Percentiles rank a stretch among this genome's conserved stretches.
phyloP scores from a whole-genome alignment of 768 basidiomycete species.

The Collybia nuda region DNA sequence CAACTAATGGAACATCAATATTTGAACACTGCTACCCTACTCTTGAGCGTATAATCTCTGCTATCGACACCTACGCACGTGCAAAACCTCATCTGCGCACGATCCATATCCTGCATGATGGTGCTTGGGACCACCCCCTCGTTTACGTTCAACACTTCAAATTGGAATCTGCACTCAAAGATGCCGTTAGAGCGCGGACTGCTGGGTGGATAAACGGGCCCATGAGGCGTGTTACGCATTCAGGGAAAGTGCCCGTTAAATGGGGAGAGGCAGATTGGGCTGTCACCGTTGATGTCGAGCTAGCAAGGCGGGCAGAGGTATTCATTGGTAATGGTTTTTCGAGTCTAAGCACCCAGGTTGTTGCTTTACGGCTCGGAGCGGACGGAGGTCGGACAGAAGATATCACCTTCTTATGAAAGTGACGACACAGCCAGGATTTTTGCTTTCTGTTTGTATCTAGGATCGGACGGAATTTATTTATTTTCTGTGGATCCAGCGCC shows the following conservation, averaged over 20 bases:
- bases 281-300: constrained; percentile 44
- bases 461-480: neutral
- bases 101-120: constrained; percentile 45
- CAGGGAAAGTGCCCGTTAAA: constrained; percentile 32
- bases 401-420: constrained; percentile 30
- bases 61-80: constrained; percentile 34
- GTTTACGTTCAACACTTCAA: constrained; percentile 43
- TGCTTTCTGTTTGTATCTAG: neutral
- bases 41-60: constrained; percentile 37
- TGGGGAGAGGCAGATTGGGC: constrained; percentile 42
- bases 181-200: constrained; percentile 27
- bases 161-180: constrained; percentile 35
- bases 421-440: neutral
- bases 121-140: constrained; percentile 43
- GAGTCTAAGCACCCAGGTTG: constrained; percentile 42
- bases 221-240: constrained; percentile 40
- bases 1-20: constrained; percentile 32
- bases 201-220: constrained; percentile 40
- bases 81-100: constrained; percentile 35
- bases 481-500: neutral
- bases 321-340: constrained; percentile 52
- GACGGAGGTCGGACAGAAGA: constrained; percentile 33
- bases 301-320: constrained; percentile 40
- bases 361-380: constrained; percentile 40
- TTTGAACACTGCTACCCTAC: constrained; percentile 45